A percentile compares a stretch with the other conserved stretches of the same genome.
These are phyloP conservation scores for Colletotrichum agaves DNA, from an alignment of 2,329 filamentous ascomycete species.

Conservation along the genomic window DNA sequence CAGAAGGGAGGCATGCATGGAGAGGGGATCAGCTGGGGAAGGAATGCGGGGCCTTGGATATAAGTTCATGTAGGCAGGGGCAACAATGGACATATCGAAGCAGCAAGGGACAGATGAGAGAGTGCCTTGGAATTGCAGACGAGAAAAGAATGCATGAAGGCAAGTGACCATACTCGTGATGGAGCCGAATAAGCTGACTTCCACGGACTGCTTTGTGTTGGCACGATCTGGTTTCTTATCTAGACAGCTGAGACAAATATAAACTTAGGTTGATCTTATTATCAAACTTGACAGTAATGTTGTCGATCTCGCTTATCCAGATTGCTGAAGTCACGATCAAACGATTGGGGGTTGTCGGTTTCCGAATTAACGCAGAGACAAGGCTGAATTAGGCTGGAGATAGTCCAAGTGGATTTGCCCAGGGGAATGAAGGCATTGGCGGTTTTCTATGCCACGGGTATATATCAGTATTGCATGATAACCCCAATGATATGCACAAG, in stretches of 20 bases:
- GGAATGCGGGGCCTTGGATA: not conserved
- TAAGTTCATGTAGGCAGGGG: not conserved
- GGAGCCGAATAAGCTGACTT: slow-evolving; percentile 4
- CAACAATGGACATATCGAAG: not conserved
- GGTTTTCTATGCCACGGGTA: not conserved
- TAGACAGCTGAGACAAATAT: not conserved
- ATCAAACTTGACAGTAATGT: not conserved
- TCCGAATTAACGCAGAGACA: no score
- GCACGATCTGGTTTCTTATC: not conserved
- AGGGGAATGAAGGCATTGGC: not conserved
- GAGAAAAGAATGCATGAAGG: not conserved
- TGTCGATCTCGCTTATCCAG: not conserved
- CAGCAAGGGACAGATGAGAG: not conserved
- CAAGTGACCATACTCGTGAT: not conserved
- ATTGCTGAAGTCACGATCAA: no score
- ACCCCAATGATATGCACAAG: not conserved
- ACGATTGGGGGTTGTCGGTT: no score
- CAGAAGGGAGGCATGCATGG: slow-evolving; percentile 24
- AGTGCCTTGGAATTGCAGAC: no score
- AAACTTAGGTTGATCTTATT: not conserved
- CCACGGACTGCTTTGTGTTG: not conserved
- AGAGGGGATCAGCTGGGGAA: slow-evolving; percentile 1
- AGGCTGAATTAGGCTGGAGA: not conserved
- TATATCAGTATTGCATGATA: not conserved
- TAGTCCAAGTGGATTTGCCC: not conserved